phyloP scores from a whole-genome alignment of 257 asterid species.

The Echium plantagineum region DNA sequence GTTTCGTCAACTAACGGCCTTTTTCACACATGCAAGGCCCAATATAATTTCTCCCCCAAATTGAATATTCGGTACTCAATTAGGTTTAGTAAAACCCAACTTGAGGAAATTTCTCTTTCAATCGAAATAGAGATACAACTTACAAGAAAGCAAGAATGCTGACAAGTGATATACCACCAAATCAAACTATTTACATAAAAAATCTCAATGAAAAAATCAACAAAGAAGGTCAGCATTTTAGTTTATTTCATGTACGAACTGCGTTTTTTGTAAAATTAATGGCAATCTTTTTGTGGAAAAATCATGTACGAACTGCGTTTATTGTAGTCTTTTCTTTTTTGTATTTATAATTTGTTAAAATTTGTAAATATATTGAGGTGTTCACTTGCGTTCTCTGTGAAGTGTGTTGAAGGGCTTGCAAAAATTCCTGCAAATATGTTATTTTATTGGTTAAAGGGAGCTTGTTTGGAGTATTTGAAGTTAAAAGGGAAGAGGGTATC shows the following conservation, averaged over 20 bases:
- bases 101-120: too few species aligned
- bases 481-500: too few species aligned
- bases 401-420: too few species aligned
- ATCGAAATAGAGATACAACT: not conserved
- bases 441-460: too few species aligned
- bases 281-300: not conserved
- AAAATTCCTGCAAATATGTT: too few species aligned
- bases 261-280: not conserved
- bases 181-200: not conserved
- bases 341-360: constrained; percentile 1
- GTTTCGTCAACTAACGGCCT: not conserved
- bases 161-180: not conserved
- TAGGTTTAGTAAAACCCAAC: not conserved
- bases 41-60: too few species aligned
- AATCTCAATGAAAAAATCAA: too few species aligned
- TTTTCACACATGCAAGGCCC: not conserved
- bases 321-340: not conserved
- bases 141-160: constrained; percentile 3
- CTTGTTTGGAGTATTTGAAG: too few species aligned
- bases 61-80: not conserved
- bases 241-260: not conserved
- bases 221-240: not conserved
- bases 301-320: not conserved
- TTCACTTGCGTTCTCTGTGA: too few species aligned
- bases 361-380: too few species aligned